phyloP scores from a whole-genome alignment of 2,329 filamentous ascomycete species.

The Aspergillus hiratsukae region DNA sequence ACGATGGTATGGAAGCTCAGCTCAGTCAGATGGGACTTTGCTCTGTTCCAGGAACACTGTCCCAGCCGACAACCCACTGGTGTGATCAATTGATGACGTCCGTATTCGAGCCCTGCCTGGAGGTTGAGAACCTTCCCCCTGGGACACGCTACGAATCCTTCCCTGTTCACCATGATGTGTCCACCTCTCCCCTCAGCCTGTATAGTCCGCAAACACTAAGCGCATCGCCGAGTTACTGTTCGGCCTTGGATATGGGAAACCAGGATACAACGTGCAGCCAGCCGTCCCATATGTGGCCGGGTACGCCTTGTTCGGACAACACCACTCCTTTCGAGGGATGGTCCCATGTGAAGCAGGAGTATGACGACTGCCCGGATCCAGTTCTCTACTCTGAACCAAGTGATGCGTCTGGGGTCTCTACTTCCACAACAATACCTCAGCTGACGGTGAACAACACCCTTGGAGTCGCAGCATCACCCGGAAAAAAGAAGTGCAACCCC shows the following conservation, averaged over 20 bases:
- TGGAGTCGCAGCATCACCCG: not conserved
- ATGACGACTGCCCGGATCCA: slow-evolving; percentile 16
- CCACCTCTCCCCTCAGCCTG: slow-evolving; percentile 21
- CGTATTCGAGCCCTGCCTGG: slow-evolving; percentile 19
- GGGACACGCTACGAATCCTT: slow-evolving; percentile 22
- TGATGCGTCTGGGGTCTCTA: not conserved
- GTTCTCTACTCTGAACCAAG: slow-evolving; percentile 4
- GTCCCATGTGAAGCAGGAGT: slow-evolving; percentile 9
- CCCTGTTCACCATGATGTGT: slow-evolving; percentile 15
- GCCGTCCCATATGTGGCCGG: slow-evolving; percentile 21
- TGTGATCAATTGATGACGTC: slow-evolving; percentile 17
- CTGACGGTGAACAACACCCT: not conserved
- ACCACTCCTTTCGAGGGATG: slow-evolving; percentile 13
- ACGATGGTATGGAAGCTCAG: slow-evolving; percentile 20
- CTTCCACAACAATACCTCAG: slow-evolving; percentile 6
- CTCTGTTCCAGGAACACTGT: slow-evolving; percentile 14
- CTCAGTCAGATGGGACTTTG: slow-evolving; percentile 19
- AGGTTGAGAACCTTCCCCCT: slow-evolving; percentile 16
- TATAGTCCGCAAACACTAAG: slow-evolving; percentile 20
- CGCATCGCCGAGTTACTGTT: slow-evolving; percentile 23
- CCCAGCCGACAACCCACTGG: slow-evolving; percentile 19
- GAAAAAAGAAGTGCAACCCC: not conserved
- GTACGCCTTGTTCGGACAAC: slow-evolving; percentile 20
- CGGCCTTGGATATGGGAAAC: slow-evolving; percentile 14
- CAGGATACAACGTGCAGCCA: slow-evolving; percentile 14